Evolutionary conservation across 352 stramenopile species (phyloP).

Genomic region (Phytophthora sansomeana): DNA sequence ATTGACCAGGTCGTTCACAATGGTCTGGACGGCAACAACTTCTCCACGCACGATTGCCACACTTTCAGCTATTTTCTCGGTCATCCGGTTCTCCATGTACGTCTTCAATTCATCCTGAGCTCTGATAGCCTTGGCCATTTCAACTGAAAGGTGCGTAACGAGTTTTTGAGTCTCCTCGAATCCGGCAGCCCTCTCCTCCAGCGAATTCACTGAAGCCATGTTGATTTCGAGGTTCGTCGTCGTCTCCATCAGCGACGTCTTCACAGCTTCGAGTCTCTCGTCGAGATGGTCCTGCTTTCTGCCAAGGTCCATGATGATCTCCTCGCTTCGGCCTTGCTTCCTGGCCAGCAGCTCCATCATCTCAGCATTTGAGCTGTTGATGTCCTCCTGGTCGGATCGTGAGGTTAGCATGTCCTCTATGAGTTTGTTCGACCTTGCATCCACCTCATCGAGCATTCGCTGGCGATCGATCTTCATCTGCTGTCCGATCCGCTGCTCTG

Average conservation of each 20-base stretch:
- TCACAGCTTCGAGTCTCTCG: constrained; percentile 45
- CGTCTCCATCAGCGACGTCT: constrained; percentile 63
- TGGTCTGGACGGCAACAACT: constrained; percentile 53
- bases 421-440: constrained; percentile 70
- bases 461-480: constrained; percentile 77
- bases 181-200: constrained; percentile 61
- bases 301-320: constrained; percentile 65
- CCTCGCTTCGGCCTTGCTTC: constrained; percentile 62
- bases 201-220: constrained; percentile 36
- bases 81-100: constrained; percentile 59
- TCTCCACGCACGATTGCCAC: constrained; percentile 56
- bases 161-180: constrained; percentile 71
- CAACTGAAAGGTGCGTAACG: constrained; percentile 46
- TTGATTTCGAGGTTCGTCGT: constrained; percentile 59
- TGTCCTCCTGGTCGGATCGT: constrained; percentile 78
- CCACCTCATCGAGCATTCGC: constrained; percentile 66
- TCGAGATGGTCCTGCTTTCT: constrained; percentile 56
- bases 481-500: constrained; percentile 76
- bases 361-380: constrained; percentile 82
- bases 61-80: constrained; percentile 68
- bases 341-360: constrained; percentile 59
- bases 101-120: constrained; percentile 53
- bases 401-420: constrained; percentile 68
- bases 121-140: constrained; percentile 50
- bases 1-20: constrained; percentile 63